These are phyloP conservation scores for Candida golubevii DNA, from an alignment of 805 yeast species.

Conservation along the genomic window DNA sequence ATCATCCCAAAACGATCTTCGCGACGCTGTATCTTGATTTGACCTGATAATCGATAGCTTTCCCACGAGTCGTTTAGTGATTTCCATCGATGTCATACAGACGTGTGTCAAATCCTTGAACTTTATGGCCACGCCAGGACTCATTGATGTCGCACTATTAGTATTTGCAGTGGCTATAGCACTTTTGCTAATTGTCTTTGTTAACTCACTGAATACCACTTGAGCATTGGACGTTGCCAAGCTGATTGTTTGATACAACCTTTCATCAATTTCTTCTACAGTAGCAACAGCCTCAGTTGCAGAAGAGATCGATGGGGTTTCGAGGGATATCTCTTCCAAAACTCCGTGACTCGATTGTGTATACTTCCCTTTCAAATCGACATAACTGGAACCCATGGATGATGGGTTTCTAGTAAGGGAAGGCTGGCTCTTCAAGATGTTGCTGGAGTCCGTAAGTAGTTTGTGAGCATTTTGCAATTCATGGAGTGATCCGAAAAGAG, in stretches of 20 bases:
- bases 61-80: constrained; percentile 60
- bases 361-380: constrained; percentile 7
- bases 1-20: constrained; percentile 77
- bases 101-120: constrained; percentile 74
- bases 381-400: background rate
- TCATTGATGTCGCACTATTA: constrained; percentile 21
- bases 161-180: constrained; percentile 46
- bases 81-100: constrained; percentile 78
- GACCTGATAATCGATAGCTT: constrained; percentile 49
- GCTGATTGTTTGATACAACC: constrained; percentile 59
- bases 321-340: constrained; percentile 6
- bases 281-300: constrained; percentile 13
- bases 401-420: constrained; percentile 6
- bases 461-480: constrained; percentile 67
- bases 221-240: constrained; percentile 66
- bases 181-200: constrained; percentile 59
- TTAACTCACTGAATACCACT: constrained; percentile 71
- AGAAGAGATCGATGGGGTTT: constrained; percentile 8
- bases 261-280: constrained; percentile 54
- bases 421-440: background rate
- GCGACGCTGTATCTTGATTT: constrained; percentile 46
- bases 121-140: constrained; percentile 49
- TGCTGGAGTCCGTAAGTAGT: constrained; percentile 20
- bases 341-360: constrained; percentile 6
- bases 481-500: constrained; percentile 54